These are phyloP conservation scores for Blastomyces percursus DNA, from an alignment of 2,329 filamentous ascomycete species.

Conservation along the genomic window DNA sequence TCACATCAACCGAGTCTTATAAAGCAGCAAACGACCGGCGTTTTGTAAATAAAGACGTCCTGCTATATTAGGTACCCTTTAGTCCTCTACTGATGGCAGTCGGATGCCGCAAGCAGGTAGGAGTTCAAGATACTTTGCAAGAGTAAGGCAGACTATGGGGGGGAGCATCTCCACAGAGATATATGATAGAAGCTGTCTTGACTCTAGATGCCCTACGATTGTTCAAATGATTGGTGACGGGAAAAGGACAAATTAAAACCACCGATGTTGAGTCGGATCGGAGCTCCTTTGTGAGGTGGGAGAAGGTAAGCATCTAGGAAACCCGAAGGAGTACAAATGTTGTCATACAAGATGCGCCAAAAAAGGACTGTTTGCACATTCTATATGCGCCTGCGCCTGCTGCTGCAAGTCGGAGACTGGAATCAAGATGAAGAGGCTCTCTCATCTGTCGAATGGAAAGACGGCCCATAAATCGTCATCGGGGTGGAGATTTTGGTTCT, in stretches of 20 bases:
- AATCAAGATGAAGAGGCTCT: not conserved
- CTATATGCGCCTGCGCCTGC: not conserved
- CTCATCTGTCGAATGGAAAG: not conserved
- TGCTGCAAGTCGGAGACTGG: not conserved
- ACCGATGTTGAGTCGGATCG: not conserved
- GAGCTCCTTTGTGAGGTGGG: not conserved
- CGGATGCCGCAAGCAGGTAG: not conserved
- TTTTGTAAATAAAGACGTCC: not conserved
- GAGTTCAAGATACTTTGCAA: not conserved
- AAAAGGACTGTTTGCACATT: not conserved
- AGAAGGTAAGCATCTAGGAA: not conserved
- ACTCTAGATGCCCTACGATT: not conserved
- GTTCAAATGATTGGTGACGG: not conserved
- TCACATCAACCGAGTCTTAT: not conserved
- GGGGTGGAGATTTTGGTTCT: not conserved
- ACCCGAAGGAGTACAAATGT: not conserved
- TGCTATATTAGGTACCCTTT: not conserved
- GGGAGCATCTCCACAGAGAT: constrained; percentile 1
- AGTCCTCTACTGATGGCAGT: not conserved
- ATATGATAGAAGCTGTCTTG: not conserved
- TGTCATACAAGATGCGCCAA: not conserved
- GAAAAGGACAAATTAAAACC: not conserved
- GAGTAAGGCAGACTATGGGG: not conserved
- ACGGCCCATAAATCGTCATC: not conserved
- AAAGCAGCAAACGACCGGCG: not conserved